Base-by-base conservation (phyloP, 345 rosid species). In the Theobroma cacao region DNA sequence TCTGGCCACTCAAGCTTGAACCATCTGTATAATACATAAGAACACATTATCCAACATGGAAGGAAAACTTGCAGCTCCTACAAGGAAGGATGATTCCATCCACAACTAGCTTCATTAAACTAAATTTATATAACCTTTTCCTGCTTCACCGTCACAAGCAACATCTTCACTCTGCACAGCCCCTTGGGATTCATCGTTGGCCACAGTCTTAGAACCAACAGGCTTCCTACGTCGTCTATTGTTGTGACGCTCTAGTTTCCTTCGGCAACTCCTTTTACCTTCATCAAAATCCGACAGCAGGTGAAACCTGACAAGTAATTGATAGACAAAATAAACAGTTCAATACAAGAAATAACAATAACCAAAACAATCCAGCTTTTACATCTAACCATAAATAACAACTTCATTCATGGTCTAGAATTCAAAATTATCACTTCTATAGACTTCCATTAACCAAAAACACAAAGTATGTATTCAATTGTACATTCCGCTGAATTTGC, bases 201-300 rank as follows among this genome's bases (percentile, higher is more conserved):
- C 71, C 50, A 52, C 79, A 38, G 62, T 76, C 64, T 79, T 85
- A 43, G 94, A 81, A 77, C 84, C 89, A 38, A 40, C 78, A 56
- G 90, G 81, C 84, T 94, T 96, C 79, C 94, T 91, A 80, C 97
- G 85, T 66, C 98, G 78, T 72, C 93, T 89, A 72, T 86, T 88
- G 82, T 96, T 96, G 79, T 96, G 98, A 33, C 91, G 93, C 91
- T 96, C 98, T 77, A 96, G 84, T 87, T 96, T 96, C 82, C 97
- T 88, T 68, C 98, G 83, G 81, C 98, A 96, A 81, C 99, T 94
- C 74, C 97, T 85, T 76, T 94, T 94, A 50, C 93, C 99, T 79
- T 96, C 97, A 36, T 96, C 99, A 84, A 96, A 96, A 87, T 96
- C 94, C 4, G 89, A 64, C 70, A 96, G 84, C 67, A 91, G 62